Evolutionary conservation across 2,329 filamentous ascomycete species (phyloP), one percentile per base, ranked within the genome.

Genomic region (Teratosphaeria pseudoeucalypti): DNA sequence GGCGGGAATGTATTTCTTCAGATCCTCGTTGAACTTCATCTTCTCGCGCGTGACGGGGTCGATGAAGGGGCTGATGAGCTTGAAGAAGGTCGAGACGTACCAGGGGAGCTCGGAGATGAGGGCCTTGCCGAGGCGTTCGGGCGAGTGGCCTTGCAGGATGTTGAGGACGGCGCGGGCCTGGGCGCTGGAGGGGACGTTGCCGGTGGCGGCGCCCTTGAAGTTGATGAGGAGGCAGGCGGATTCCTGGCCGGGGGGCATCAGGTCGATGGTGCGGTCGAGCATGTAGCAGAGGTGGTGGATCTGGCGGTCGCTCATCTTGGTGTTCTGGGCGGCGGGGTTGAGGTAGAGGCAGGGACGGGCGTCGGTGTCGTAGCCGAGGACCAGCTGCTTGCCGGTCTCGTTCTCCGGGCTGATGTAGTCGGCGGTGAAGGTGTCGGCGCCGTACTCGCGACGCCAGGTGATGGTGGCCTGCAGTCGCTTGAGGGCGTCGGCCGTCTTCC

Each of bases 1-100:
- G 7, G 85, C 75, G 5, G 91, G 91, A 23, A 99, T 87, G 72
- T 91, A 90, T 66, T 88, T 79, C 66, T 81, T 82, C 78, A 96
- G 86, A 71, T 95, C 88, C 74, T 96, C 91, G 79, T 97, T 96
- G 81, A 96, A 96, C 78, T 94, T 95, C 78, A 99, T 86, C 80
- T 99, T 99, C 70, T 94, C 86, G 60, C 89, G 85, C 10, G 94
- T 99, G 68, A 92, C 78, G 7, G 94, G 94, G 75, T 99, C 94
- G 76, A 99, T 96, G 76, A 99, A 96, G 47, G 92, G 91, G 4
- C 85, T 91, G 76, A 99, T 92, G 68, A 96, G 79, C 76, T 95
- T 96, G 82, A 97, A 95, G 81, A 99, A 99, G 56, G 89, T 89
- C 74, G 84, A 87, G 62, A 97, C 89, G 64, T 95, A 82, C 85